Percentiles rank a stretch among this genome's conserved stretches.
Conservation (phyloP, 371 early-diverging fungal species). For the Lichtheimia ornata region DNA sequence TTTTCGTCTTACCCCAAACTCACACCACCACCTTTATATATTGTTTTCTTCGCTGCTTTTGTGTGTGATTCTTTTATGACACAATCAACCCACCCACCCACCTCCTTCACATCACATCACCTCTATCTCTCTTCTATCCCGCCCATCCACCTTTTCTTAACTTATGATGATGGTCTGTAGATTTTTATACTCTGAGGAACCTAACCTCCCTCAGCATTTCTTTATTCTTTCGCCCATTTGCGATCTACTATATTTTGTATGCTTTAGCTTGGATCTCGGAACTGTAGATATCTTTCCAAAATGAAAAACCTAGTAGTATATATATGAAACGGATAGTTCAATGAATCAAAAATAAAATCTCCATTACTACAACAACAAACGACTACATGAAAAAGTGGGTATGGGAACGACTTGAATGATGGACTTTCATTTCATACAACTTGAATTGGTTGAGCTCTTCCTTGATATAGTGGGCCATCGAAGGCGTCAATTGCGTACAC, state of each 20-base stretch:
- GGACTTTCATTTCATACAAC: slow-evolving; percentile 72
- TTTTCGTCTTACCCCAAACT: not conserved
- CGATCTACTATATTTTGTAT: not conserved
- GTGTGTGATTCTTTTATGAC: slow-evolving; percentile 10
- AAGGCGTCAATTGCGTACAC: slow-evolving; percentile 55
- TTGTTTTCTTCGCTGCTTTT: slow-evolving; percentile 13
- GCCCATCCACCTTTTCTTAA: too few relatives aligned
- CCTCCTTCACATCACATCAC: too few relatives aligned
- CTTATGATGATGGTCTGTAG: slow-evolving; percentile 5
- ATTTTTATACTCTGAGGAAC: not conserved
- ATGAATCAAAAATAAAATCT: too few relatives aligned
- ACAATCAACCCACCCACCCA: not conserved
- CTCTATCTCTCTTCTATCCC: too few relatives aligned
- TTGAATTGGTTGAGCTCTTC: slow-evolving; percentile 75
- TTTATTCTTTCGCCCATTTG: not conserved
- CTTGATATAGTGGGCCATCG: slow-evolving; percentile 66
- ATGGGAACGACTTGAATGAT: slow-evolving; percentile 61
- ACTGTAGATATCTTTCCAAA: not conserved
- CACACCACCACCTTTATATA: not conserved
- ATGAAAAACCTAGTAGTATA: too few relatives aligned
- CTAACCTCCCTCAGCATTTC: not conserved
- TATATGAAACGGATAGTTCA: too few relatives aligned
- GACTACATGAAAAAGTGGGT: slow-evolving; percentile 66
- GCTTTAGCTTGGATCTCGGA: slow-evolving; percentile 5
- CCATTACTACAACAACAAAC: not conserved